Evolutionary conservation across 2,329 filamentous ascomycete genomes (phyloP), one percentile per base, ranked within the genome.

Genomic region (Juglanconis oblonga): DNA sequence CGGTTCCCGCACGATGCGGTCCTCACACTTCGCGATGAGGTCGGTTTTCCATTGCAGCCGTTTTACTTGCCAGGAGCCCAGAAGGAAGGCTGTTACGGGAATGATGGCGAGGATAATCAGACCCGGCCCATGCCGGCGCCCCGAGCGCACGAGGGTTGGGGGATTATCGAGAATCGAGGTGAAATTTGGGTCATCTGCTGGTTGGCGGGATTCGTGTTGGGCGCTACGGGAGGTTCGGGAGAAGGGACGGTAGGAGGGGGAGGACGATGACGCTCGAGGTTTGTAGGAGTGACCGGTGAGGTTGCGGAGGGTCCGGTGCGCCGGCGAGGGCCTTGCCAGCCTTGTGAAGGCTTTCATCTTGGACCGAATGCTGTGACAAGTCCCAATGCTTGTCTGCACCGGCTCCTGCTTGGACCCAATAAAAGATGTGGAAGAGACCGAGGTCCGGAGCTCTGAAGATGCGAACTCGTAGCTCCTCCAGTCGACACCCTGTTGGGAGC

Each of bases 21-120:
- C 93, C 77, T 98, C 95, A 74, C 91, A 92, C 67, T 89, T 91
- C 62, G 94, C 92, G 63, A 99, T 87, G 11, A 99, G 81, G 50
- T 96, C 90, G 4, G 92, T 92, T 74, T 99, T 99, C 93, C 94
- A 97, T 61, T 88, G 86, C 1, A 99, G 84, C 10, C 95, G 89
- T 73, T 96, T 87, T 57, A 99, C 90, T 73, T 99, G 95, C 95
- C 95, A 99, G 64, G 91, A 91, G 35, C 95, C 95, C 14, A 99
- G 87, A 57, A 81, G 79, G 74, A 99, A 97, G 10, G 95, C 92
- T 1, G 93, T 97, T 62, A 97, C 76, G 52, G 95, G 95, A 69
- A 99, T 98, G 55, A 96, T 77, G 45, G 91, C 91, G 10, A 97
- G 84, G 62, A 97, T 80, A 40, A 95, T 86, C 9, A 97, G 81